These are phyloP conservation scores for Suillus americanus DNA, from an alignment of 768 basidiomycete genomes.

Conservation along the genomic window DNA sequence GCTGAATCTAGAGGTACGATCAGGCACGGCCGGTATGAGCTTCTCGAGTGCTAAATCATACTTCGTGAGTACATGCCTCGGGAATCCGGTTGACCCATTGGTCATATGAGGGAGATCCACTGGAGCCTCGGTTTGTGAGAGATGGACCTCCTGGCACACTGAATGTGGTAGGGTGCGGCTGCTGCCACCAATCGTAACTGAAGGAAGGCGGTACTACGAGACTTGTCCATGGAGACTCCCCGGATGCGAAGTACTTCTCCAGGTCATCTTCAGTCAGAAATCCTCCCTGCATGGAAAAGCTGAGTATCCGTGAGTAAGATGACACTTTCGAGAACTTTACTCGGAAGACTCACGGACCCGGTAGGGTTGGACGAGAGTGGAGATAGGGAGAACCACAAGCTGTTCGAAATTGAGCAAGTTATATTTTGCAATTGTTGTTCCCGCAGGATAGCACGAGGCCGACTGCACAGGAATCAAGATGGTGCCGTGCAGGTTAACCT, in stretches of 20 bases:
- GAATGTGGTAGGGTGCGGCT: not conserved
- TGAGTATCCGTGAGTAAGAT: not conserved
- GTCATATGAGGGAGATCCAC: not conserved
- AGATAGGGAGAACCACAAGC: not conserved
- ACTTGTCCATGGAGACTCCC: not conserved
- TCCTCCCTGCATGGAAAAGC: not conserved
- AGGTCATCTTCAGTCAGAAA: constrained; percentile 4
- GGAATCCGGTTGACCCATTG: not conserved
- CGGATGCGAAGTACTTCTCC: not conserved
- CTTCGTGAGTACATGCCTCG: not conserved
- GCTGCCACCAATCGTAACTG: not conserved
- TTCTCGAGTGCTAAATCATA: not conserved
- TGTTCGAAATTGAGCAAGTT: not conserved
- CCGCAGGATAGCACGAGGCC: constrained; percentile 5
- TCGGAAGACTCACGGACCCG: not conserved
- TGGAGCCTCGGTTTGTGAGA: not conserved
- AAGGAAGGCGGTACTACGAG: not conserved
- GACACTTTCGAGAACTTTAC: not conserved
- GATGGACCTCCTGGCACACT: not conserved
- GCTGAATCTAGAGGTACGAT: not conserved
- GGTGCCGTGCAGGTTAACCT: not conserved
- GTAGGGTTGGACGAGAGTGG: not conserved
- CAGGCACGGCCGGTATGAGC: not conserved
- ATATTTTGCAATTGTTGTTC: constrained; percentile 3
- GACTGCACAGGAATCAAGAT: constrained; percentile 1